These are phyloP conservation scores for Fraxinus pennsylvanica DNA, from an alignment of 257 asterid species.

Conservation along the genomic window DNA sequence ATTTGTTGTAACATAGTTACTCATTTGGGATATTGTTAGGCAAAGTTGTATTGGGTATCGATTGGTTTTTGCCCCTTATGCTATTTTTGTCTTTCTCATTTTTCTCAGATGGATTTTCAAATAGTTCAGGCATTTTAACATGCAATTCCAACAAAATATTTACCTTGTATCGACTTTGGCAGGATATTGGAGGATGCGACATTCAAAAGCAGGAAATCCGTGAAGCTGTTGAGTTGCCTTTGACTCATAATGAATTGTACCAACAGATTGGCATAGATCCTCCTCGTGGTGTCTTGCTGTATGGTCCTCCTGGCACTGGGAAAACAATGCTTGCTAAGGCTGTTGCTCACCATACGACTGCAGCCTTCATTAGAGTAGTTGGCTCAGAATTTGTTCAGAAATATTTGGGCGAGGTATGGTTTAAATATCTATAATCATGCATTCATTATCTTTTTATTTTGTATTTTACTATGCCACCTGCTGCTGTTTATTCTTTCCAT, in stretches of 20 bases:
- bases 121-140: neutral
- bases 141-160: neutral
- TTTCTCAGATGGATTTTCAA: neutral
- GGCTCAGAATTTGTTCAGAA: conserved; percentile 91
- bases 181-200: conserved; percentile 93
- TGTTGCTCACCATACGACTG: conserved; percentile 83
- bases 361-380: conserved; percentile 83
- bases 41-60: neutral
- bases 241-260: conserved; percentile 81
- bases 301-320: conserved; percentile 93
- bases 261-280: conserved; percentile 86
- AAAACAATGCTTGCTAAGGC: conserved; percentile 93
- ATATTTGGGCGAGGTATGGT: conserved; percentile 81
- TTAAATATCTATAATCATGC: conserved; percentile 9
- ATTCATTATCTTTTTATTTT: neutral
- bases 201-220: conserved; percentile 91
- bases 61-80: neutral
- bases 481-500: neutral
- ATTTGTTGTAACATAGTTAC: neutral
- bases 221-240: conserved; percentile 83
- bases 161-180: conserved; percentile 9
- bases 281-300: conserved; percentile 88
- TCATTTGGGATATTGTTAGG: neutral
- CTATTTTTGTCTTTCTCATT: neutral
- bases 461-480: neutral